Conservation (phyloP, 352 stramenopile genomes). For the Phytopythium kandeliae region DNA sequence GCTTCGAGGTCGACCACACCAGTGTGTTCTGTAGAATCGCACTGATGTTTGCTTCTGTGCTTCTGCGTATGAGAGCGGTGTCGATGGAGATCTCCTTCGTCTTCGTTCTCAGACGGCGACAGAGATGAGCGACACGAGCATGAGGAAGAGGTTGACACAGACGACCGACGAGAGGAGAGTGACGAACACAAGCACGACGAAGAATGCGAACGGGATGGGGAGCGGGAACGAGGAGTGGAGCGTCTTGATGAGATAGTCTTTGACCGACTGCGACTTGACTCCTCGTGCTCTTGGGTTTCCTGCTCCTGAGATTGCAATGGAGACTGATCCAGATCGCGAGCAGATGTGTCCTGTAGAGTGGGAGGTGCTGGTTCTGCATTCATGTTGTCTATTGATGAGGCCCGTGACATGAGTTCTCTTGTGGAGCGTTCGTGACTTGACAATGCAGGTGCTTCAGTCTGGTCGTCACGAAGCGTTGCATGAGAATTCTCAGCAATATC, state of each 20-base stretch:
- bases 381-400: no score
- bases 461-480: no score
- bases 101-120: constrained; percentile 10
- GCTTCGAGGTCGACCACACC: not conserved
- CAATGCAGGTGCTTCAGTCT: no score
- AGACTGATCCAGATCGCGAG: not conserved
- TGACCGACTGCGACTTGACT: not conserved
- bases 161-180: constrained; percentile 7
- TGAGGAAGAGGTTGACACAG: constrained; percentile 13
- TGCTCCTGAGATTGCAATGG: not conserved
- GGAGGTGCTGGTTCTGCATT: no score
- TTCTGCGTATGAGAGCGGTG: not conserved
- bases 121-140: constrained; percentile 10
- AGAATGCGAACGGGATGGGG: constrained; percentile 11
- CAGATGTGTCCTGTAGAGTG: not conserved
- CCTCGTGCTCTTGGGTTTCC: not conserved
- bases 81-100: not conserved
- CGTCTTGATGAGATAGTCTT: not conserved
- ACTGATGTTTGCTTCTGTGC: not conserved
- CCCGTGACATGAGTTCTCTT: no score
- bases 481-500: no score
- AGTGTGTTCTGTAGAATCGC: not conserved
- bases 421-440: no score
- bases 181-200: constrained; percentile 10
- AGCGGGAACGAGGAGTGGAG: constrained; percentile 6